phyloP scores from a whole-genome alignment of 2,329 filamentous ascomycete genomes.

The Hymenoscyphus occultus region DNA sequence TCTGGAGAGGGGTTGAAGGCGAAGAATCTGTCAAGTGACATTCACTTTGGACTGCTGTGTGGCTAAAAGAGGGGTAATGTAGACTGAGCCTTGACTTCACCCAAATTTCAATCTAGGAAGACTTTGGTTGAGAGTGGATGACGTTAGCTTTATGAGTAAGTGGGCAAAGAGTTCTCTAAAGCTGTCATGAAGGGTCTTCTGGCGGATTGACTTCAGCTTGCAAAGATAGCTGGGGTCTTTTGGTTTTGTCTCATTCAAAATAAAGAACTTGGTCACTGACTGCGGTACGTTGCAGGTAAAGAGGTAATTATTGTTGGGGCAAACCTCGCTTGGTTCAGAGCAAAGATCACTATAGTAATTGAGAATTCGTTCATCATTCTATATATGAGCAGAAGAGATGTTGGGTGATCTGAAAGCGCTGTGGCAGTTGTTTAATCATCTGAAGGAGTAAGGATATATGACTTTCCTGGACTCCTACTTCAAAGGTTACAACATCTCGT shows the following conservation, averaged over 20 bases:
- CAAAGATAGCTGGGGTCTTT: neutral
- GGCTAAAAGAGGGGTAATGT: neutral
- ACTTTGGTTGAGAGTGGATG: constrained; percentile 8
- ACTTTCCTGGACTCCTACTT: too few relatives aligned
- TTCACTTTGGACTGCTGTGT: neutral
- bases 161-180: neutral
- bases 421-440: too few relatives aligned
- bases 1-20: neutral
- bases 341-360: neutral
- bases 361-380: neutral
- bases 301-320: neutral
- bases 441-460: too few relatives aligned
- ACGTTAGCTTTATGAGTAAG: neutral
- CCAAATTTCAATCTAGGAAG: constrained; percentile 1
- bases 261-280: neutral
- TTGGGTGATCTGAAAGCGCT: too few relatives aligned
- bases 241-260: neutral
- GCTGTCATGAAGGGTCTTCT: neutral
- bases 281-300: neutral
- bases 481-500: too few relatives aligned
- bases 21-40: neutral
- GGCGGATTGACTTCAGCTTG: neutral
- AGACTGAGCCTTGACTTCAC: neutral
- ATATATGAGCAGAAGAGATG: too few relatives aligned
- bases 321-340: neutral